These are phyloP conservation scores for Cordyceps farinosa DNA, from an alignment of 2,329 filamentous ascomycete species.

Conservation along the genomic window DNA sequence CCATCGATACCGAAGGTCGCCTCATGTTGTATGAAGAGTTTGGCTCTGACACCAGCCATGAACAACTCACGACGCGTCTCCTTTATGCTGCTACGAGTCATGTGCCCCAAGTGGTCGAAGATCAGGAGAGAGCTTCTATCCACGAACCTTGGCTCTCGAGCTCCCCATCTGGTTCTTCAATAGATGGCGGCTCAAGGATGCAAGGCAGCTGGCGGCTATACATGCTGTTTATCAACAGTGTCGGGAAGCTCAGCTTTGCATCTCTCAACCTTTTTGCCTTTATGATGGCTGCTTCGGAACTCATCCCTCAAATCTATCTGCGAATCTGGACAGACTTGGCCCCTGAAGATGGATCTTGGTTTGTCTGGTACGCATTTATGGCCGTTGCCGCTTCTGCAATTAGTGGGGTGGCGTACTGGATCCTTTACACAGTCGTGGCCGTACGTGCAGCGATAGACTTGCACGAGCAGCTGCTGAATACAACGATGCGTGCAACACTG, in stretches of 20 bases:
- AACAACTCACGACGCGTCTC: not conserved
- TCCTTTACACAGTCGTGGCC: not conserved
- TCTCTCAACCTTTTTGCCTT: not conserved
- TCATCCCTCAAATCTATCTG: not conserved
- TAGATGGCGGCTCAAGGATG: not conserved
- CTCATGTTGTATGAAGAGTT: not conserved
- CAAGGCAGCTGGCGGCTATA: not conserved
- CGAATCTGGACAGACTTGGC: not conserved
- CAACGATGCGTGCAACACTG: not conserved
- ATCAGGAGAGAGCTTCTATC: not conserved
- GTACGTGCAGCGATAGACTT: not conserved
- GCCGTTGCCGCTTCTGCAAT: not conserved
- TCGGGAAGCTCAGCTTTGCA: not conserved
- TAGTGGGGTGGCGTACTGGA: not conserved
- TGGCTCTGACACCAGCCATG: not conserved
- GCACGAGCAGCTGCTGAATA: not conserved
- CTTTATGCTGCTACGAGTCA: no score
- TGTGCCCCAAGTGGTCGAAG: not conserved
- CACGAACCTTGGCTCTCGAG: no score
- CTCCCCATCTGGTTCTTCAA: not conserved
- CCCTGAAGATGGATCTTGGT: not conserved
- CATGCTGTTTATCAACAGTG: not conserved
- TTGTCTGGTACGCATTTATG: not conserved
- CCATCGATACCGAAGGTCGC: not conserved
- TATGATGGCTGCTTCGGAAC: not conserved